Evolutionary conservation across 1,139 yeast genomes (phyloP).

Genomic region (Kluyveromyces sp.): DNA sequence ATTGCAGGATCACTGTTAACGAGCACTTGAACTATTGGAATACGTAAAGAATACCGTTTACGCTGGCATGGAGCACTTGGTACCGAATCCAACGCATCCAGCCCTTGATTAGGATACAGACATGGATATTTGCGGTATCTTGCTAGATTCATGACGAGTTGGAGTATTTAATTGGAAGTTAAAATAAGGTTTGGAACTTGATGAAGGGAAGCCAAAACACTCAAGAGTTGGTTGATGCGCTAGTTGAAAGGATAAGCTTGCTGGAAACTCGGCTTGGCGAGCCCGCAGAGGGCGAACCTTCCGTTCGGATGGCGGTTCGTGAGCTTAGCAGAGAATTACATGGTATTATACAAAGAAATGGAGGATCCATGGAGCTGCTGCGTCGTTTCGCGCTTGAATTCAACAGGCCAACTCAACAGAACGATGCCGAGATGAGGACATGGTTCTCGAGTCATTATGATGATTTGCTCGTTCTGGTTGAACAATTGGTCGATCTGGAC

Average conservation of each 20-base stretch:
- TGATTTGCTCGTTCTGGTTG: not conserved
- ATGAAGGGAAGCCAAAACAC: not conserved
- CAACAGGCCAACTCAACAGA: not conserved
- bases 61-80: too few species aligned
- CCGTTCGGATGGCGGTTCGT: not conserved
- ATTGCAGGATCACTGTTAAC: not conserved
- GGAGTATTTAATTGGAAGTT: not conserved
- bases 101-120: too few species aligned
- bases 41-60: too few species aligned
- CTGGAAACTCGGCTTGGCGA: slow-evolving; percentile 1
- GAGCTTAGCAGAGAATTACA: not conserved
- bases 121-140: too few species aligned
- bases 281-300: not conserved
- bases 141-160: too few species aligned
- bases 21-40: too few species aligned
- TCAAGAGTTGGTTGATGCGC: not conserved
- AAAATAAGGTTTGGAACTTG: not conserved
- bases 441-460: slow-evolving; percentile 1
- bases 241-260: not conserved
- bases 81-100: too few species aligned
- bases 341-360: not conserved
- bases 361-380: not conserved
- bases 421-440: slow-evolving; percentile 2
- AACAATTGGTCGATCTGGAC: not conserved
- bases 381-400: not conserved